phyloP scores from a whole-genome alignment of 768 basidiomycete genomes.

The Lactarius sanguifluus region DNA sequence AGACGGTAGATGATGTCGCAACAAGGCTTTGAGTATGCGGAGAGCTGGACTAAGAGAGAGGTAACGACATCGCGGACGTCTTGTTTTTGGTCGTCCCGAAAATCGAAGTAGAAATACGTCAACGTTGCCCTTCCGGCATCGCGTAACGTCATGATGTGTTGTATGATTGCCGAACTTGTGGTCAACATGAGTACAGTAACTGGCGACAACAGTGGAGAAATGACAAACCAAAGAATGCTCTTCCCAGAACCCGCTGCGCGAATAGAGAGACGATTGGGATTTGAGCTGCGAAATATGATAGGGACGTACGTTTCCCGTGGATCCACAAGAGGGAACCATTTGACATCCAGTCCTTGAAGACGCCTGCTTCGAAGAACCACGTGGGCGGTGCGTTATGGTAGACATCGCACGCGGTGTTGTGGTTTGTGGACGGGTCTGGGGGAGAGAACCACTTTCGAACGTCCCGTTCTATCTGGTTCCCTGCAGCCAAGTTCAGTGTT shows the following conservation, averaged over 20 bases:
- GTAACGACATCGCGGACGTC: not conserved
- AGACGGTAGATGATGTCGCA: not conserved
- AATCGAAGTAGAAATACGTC: not conserved
- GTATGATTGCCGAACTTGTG: not conserved
- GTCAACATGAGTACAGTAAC: not conserved
- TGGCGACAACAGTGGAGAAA: not conserved
- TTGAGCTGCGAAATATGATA: not conserved
- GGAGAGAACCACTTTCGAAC: not conserved
- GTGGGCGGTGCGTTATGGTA: not conserved
- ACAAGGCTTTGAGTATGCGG: not conserved
- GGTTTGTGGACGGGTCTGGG: not conserved
- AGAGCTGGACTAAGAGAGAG: not conserved
- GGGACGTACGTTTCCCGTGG: not conserved
- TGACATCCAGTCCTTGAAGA: not conserved
- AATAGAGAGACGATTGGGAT: not conserved
- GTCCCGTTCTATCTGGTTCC: not conserved
- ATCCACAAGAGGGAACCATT: not conserved
- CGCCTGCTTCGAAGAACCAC: not conserved
- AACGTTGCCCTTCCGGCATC: not conserved
- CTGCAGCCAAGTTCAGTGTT: not conserved
- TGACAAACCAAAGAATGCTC: not conserved
- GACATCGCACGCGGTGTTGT: not conserved
- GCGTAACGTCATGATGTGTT: not conserved
- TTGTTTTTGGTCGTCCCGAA: not conserved
- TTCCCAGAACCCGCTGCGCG: not conserved